Base-by-base conservation (phyloP, 805 yeast species). In the Wickerhamiella azymoides region DNA sequence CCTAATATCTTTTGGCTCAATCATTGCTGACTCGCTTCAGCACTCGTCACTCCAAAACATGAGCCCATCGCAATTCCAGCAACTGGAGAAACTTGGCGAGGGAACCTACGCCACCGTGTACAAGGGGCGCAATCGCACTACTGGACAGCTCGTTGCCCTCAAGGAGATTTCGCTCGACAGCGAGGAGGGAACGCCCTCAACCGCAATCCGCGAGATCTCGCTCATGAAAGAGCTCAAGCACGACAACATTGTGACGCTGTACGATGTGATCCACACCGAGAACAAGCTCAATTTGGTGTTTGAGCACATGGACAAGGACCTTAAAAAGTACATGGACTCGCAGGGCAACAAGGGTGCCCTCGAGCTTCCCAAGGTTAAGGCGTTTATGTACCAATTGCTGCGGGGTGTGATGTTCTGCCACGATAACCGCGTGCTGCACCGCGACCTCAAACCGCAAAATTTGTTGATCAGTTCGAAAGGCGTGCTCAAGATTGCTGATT, bases 41-140 rank as follows among this genome's bases (percentile, higher is more conserved):
- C 18, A 14, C 21, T 33, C 10, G 16, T 21, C 8, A 7, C 17
- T 16, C 17, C 11, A 3, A n/a, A 18, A 35, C 9, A 56, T 56
- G 59, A 52, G 58, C 45, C 50, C 58, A 16, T 59, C 65, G 43
- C 58, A 57, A 44, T 58, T 54, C 46, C 56, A 54, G 47, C 61
- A 58, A 50, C 52, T 62, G 10, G 95, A 85, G 62, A 84, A 84
- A 67, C 72, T 84, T 33, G 95, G 95, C 17, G 95, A 84, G 65
- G 95, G 95, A 41, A 84, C 98, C 0, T 92, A 92, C 65, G 98
- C 98, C 56, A 93, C 96, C n/a, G 98, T 92, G 28, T 92, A 89
- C 68, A 92, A 89, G 58, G 98, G 83, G 36, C 76, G 85, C 59
- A 92, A 84, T 62, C 76, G 84, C 51, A 76, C 79, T 57, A 80